Percentiles rank a stretch among this genome's conserved stretches.
phyloP scores from a whole-genome alignment of 495 filamentous ascomycete genomes.

The Saxophila tyrrhenica region DNA sequence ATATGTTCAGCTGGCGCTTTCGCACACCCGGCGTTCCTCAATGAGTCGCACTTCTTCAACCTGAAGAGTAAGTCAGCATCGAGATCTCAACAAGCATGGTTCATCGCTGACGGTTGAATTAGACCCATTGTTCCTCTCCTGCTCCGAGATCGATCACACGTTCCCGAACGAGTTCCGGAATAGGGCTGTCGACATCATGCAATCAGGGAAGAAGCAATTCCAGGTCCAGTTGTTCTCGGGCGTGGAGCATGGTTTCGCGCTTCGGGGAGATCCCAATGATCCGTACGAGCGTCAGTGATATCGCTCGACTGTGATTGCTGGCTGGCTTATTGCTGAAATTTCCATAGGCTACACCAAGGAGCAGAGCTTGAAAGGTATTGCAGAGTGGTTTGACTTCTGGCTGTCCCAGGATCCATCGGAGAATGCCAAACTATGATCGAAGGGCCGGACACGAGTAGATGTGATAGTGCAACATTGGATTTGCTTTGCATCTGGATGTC shows the following conservation, averaged over 20 bases:
- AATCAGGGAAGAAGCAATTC: slow-evolving; percentile 13
- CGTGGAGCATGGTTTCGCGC: slow-evolving; percentile 22
- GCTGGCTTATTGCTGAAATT: background rate
- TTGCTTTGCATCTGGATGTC: no score
- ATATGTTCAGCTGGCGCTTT: slow-evolving; percentile 30
- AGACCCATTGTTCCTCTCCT: slow-evolving; percentile 20
- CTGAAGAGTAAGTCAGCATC: slow-evolving; percentile 12
- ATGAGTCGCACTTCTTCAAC: slow-evolving; percentile 29
- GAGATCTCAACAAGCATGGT: no score
- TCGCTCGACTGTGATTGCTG: background rate
- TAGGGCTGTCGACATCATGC: slow-evolving; percentile 20
- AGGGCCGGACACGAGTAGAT: no score
- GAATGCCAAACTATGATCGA: background rate
- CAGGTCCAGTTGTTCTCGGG: slow-evolving; percentile 20
- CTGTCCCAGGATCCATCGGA: slow-evolving; percentile 4
- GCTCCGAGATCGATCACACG: slow-evolving; percentile 22
- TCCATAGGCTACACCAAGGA: slow-evolving; percentile 23
- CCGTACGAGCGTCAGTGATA: background rate
- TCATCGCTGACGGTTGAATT: no score
- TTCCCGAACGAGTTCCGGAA: slow-evolving; percentile 18
- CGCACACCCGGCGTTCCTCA: slow-evolving; percentile 33
- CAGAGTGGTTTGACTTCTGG: slow-evolving; percentile 34
- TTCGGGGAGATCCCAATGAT: slow-evolving; percentile 4
- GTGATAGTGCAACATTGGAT: no score
- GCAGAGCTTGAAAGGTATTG: slow-evolving; percentile 28